A percentile compares a stretch with the other conserved stretches of the same genome.
Evolutionary conservation across 495 filamentous ascomycete species (phyloP).

Genomic region (Penicillium chermesinum): DNA sequence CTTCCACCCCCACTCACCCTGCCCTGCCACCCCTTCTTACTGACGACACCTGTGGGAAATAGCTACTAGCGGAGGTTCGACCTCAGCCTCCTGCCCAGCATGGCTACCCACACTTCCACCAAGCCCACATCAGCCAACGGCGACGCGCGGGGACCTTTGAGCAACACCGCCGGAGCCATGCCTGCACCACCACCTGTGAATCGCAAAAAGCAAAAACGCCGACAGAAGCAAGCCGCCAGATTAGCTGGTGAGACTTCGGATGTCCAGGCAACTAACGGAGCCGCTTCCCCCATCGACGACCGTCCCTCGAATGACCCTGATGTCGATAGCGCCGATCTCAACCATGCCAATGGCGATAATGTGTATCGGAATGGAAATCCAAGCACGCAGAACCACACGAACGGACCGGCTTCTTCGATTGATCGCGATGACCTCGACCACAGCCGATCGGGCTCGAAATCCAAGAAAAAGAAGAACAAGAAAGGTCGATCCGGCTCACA

Average conservation of each 20-base stretch:
- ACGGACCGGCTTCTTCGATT: slow-evolving; percentile 6
- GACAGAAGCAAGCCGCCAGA: slow-evolving; percentile 69
- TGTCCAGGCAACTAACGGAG: slow-evolving; percentile 18
- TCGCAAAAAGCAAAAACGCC: slow-evolving; percentile 87
- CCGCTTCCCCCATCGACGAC: slow-evolving; percentile 15
- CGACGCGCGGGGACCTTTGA: slow-evolving; percentile 27
- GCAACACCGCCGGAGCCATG: slow-evolving; percentile 22
- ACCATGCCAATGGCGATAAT: slow-evolving; percentile 14
- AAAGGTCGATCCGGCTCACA: slow-evolving; percentile 36
- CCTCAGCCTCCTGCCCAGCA: slow-evolving; percentile 23
- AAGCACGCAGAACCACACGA: slow-evolving; percentile 7
- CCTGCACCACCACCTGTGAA: slow-evolving; percentile 53
- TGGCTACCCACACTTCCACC: slow-evolving; percentile 30
- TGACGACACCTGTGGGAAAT: slow-evolving; percentile 3
- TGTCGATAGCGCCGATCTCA: slow-evolving; percentile 18
- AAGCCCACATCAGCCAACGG: slow-evolving; percentile 33
- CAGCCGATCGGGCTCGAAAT: slow-evolving; percentile 19
- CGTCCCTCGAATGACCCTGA: slow-evolving; percentile 30
- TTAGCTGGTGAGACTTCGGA: slow-evolving; percentile 52
- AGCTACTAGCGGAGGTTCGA: slow-evolving; percentile 16
- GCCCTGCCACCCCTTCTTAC: not conserved
- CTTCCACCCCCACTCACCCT: not conserved
- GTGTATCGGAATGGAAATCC: slow-evolving; percentile 15
- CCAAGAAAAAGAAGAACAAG: slow-evolving; percentile 47
- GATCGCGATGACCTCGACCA: slow-evolving; percentile 14